A percentile compares a stretch with the other conserved stretches of the same genome.
phyloP scores from a whole-genome alignment of 805 yeast genomes.

The Kazachstania taianensis region DNA sequence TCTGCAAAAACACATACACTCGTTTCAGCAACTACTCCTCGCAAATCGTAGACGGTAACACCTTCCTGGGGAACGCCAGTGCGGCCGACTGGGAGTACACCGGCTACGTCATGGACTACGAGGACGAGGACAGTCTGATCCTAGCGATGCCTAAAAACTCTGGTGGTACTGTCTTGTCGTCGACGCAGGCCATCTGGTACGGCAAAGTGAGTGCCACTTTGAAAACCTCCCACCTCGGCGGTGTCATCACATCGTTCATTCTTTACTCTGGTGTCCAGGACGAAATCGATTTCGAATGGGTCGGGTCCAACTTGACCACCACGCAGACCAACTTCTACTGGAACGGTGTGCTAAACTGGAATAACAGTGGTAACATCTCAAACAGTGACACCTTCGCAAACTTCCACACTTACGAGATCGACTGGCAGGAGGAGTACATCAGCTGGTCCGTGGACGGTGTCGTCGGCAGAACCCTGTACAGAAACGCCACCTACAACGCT shows the following conservation, averaged over 20 bases:
- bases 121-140: slow-evolving; percentile 41
- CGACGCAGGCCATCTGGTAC: slow-evolving; percentile 77
- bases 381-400: slow-evolving; percentile 46
- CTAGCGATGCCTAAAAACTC: slow-evolving; percentile 72
- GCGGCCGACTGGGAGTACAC: slow-evolving; percentile 57
- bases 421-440: slow-evolving; percentile 68
- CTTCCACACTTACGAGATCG: slow-evolving; percentile 67
- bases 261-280: slow-evolving; percentile 77
- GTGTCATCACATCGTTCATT: slow-evolving; percentile 80
- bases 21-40: slow-evolving; percentile 31
- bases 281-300: slow-evolving; percentile 82
- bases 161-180: slow-evolving; percentile 70
- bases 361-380: slow-evolving; percentile 40
- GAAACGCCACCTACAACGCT: slow-evolving; percentile 48
- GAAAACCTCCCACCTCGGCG: slow-evolving; percentile 64
- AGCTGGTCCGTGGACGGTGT: slow-evolving; percentile 69
- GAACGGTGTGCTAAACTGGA: slow-evolving; percentile 61
- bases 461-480: slow-evolving; percentile 53
- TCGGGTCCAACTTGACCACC: slow-evolving; percentile 58
- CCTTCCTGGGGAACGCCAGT: slow-evolving; percentile 61
- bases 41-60: slow-evolving; percentile 27
- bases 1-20: slow-evolving; percentile 44
- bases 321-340: slow-evolving; percentile 77
- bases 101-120: slow-evolving; percentile 47
- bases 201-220: slow-evolving; percentile 64